Conservation (phyloP, 1,139 yeast species). For the Hansenula sp. region DNA sequence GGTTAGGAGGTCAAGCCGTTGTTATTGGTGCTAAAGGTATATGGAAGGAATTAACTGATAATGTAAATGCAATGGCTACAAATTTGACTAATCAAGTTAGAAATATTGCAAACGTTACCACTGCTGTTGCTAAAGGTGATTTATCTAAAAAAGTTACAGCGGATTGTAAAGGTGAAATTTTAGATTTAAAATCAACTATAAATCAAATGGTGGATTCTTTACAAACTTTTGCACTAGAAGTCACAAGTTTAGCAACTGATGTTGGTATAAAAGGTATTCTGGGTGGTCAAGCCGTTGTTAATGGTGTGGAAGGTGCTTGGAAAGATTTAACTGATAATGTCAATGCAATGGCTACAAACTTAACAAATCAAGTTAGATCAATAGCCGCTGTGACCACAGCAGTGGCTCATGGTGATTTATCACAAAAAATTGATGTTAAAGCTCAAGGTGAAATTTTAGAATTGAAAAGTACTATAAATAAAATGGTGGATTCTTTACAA, state of each 20-base stretch:
- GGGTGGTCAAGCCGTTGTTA: conserved; percentile 86
- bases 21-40: conserved; percentile 88
- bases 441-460: conserved; percentile 85
- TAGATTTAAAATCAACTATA: conserved; percentile 82
- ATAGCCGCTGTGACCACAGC: conserved; percentile 90
- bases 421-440: conserved; percentile 75
- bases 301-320: conserved; percentile 87
- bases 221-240: conserved; percentile 84
- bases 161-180: conserved; percentile 91
- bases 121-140: conserved; percentile 92
- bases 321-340: conserved; percentile 85
- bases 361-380: conserved; percentile 84
- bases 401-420: conserved; percentile 81
- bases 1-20: conserved; percentile 86
- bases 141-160: conserved; percentile 85
- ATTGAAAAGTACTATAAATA: conserved; percentile 71
- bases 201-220: conserved; percentile 92
- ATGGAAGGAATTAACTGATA: conserved; percentile 87
- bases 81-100: conserved; percentile 87
- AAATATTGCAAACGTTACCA: conserved; percentile 89
- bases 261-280: conserved; percentile 85
- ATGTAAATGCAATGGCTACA: conserved; percentile 89
- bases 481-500: conserved; percentile 88
- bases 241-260: conserved; percentile 83
- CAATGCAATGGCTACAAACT: conserved; percentile 85